Evolutionary conservation across 208 protist genomes (phyloP).

Genomic region (Crithidia expoeki): DNA sequence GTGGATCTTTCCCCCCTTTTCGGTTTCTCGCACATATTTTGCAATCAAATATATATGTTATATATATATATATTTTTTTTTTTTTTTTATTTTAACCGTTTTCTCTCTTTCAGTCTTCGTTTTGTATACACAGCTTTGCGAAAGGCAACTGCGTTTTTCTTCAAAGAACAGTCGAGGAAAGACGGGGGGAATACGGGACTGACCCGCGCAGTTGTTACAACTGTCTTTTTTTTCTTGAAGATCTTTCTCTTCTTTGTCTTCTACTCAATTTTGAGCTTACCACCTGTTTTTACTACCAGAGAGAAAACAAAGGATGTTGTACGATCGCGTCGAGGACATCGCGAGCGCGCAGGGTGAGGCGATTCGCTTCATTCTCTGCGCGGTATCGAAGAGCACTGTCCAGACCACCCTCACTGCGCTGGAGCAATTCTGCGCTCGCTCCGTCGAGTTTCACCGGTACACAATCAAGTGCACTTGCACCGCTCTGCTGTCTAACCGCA

Average conservation of each 20-base stretch:
- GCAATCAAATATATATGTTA: no score
- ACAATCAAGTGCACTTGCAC: constrained; percentile 45
- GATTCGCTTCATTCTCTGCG: constrained; percentile 73
- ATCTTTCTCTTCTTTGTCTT: constrained; percentile 1
- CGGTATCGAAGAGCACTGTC: constrained; percentile 72
- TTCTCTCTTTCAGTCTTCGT: no score
- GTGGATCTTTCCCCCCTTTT: no score
- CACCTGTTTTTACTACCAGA: not conserved
- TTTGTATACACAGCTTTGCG: no score
- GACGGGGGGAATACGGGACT: not conserved
- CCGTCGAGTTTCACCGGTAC: constrained; percentile 66
- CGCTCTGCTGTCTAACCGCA: constrained; percentile 38
- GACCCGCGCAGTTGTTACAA: not conserved
- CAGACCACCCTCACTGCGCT: constrained; percentile 76
- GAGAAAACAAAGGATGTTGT: constrained; percentile 50
- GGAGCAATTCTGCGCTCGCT: constrained; percentile 63
- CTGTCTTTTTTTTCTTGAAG: not conserved
- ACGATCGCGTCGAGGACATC: constrained; percentile 81
- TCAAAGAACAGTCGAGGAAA: no score
- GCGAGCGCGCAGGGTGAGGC: constrained; percentile 64
- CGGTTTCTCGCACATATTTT: no score
- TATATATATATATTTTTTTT: no score
- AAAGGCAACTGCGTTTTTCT: no score
- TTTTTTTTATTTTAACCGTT: no score
- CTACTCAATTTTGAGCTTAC: not conserved